Percentiles rank a stretch among this genome's conserved stretches.
Conservation (phyloP, 169 alveolate genomes). For the Plasmodium inui region DNA sequence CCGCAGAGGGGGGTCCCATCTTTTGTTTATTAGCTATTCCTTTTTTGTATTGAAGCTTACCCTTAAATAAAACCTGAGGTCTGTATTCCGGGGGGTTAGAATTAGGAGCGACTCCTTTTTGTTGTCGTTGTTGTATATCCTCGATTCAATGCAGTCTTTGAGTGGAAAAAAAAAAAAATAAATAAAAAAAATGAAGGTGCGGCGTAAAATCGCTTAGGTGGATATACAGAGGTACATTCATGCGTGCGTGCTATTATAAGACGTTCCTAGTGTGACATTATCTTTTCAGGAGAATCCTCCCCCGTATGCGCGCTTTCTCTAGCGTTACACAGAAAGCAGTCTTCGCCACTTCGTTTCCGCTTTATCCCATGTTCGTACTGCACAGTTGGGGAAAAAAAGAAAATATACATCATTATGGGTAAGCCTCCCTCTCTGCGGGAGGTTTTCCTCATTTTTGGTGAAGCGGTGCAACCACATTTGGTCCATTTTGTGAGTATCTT, state of each 20-base stretch:
- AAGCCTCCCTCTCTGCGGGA: background rate
- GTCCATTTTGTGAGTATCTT: background rate
- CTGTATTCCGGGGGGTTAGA: constrained; percentile 38
- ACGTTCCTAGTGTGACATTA: background rate
- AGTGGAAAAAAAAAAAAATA: background rate
- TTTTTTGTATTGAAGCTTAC: background rate
- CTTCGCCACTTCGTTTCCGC: constrained; percentile 20
- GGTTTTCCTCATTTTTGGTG: background rate
- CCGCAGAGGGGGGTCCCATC: background rate
- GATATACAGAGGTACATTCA: background rate
- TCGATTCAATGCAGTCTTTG: constrained; percentile 43
- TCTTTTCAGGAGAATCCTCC: background rate
- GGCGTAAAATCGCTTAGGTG: background rate
- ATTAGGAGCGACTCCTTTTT: constrained; percentile 16
- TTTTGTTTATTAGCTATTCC: background rate
- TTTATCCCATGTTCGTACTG: constrained; percentile 34
- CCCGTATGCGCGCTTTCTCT: background rate
- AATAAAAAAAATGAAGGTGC: background rate
- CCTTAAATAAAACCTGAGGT: constrained; percentile 28
- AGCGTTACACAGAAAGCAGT: constrained; percentile 36
- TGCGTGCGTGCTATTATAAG: background rate
- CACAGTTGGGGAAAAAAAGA: background rate
- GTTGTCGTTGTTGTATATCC: constrained; percentile 3
- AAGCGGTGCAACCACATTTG: background rate
- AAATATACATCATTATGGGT: background rate